Conservation (phyloP, 2,329 filamentous ascomycete species). For the Stagonosporopsis cucurbitacearum region DNA sequence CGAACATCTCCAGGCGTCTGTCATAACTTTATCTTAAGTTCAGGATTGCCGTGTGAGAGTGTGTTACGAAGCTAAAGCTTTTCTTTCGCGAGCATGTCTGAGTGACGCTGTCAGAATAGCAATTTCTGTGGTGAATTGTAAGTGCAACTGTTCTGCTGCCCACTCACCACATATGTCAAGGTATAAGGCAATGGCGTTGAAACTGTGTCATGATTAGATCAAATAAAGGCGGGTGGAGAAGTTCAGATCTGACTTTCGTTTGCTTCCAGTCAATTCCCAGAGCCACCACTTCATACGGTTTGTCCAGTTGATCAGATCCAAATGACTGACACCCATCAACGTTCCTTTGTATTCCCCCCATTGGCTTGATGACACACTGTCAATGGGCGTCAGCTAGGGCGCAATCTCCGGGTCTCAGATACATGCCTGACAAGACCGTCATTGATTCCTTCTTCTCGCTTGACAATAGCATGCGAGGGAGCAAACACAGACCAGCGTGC, state of each 20-base stretch:
- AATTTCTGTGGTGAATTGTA: not conserved
- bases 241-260: constrained; percentile 54
- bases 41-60: not conserved
- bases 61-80: constrained; percentile 31
- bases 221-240: no score
- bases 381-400: not conserved
- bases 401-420: no score
- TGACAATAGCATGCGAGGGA: constrained; percentile 62
- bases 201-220: constrained; percentile 51
- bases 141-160: not conserved
- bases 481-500: constrained; percentile 64
- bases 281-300: constrained; percentile 66
- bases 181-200: constrained; percentile 70
- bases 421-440: constrained; percentile 66
- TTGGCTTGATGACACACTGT: constrained; percentile 61
- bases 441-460: constrained; percentile 63
- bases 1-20: not conserved
- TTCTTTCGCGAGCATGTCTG: constrained; percentile 50
- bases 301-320: constrained; percentile 72
- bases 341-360: constrained; percentile 71
- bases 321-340: constrained; percentile 66
- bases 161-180: constrained; percentile 67
- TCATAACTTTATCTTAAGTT: not conserved
- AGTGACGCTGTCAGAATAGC: not conserved
- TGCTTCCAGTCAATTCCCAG: constrained; percentile 62